phyloP scores from a whole-genome alignment of 768 basidiomycete species.

The Coprinellus aureogranulatus region DNA sequence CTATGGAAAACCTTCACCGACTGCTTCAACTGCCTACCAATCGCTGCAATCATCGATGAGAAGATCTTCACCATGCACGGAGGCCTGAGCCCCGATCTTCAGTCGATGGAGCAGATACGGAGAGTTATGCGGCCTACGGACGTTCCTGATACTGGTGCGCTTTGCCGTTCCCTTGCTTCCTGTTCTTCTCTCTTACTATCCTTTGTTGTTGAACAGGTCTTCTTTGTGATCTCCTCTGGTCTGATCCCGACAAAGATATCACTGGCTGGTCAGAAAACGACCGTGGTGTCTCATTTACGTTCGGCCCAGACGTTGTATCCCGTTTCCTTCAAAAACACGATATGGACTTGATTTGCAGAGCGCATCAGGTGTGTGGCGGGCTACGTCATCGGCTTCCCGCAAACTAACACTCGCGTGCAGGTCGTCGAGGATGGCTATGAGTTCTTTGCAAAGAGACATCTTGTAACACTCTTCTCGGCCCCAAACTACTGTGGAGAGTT shows the following conservation, averaged over 20 bases:
- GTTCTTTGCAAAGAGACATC: conserved; percentile 96
- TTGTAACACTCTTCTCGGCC: conserved; percentile 96
- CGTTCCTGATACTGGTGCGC: conserved; percentile 93
- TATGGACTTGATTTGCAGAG: conserved; percentile 98
- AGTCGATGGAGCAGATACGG: conserved; percentile 99
- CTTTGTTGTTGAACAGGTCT: conserved; percentile 52
- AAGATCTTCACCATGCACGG: conserved; percentile 99
- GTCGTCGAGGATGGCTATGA: conserved; percentile 99
- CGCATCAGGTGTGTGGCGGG: conserved; percentile 77
- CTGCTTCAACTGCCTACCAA: conserved; percentile 99
- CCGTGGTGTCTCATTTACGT: conserved; percentile 97
- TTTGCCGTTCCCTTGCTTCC: conserved; percentile 2
- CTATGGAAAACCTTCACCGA: conserved; percentile 99
- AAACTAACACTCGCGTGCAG: conserved; percentile 33
- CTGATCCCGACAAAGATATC: conserved; percentile 99
- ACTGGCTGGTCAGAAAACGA: conserved; percentile 99
- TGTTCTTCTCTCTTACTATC: conserved; percentile 5
- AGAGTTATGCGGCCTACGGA: conserved; percentile 99
- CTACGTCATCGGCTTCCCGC: neutral
- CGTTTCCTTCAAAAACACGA: conserved; percentile 99
- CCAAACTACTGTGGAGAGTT: conserved; percentile 96
- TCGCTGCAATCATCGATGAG: conserved; percentile 99
- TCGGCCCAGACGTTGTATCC: conserved; percentile 96
- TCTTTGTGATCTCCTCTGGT: conserved; percentile 96
- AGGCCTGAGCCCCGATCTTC: conserved; percentile 92